Percentiles rank a stretch among this genome's conserved stretches.
Conservation (phyloP, 192 early-diverging fungal species). For the Allomyces arbusculus region DNA sequence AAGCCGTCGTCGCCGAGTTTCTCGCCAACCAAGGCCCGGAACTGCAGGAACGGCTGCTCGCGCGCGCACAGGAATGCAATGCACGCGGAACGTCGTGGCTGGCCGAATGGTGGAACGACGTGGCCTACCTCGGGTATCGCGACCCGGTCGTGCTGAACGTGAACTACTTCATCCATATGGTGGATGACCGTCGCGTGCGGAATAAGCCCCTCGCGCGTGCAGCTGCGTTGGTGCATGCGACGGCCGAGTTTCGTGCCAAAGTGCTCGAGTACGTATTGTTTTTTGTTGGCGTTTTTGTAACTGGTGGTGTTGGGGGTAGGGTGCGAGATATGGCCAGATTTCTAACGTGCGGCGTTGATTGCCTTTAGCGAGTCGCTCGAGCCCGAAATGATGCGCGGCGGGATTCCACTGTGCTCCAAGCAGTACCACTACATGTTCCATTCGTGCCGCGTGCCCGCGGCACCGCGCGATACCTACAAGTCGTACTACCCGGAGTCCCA, state of each 20-base stretch:
- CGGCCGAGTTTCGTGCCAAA: conserved; percentile 63
- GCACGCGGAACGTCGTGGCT: conserved; percentile 61
- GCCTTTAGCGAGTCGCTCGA: conserved; percentile 38
- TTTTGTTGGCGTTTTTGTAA: conserved; percentile 1
- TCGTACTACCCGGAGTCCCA: conserved; percentile 50
- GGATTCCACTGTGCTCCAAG: conserved; percentile 60
- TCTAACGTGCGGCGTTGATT: background rate
- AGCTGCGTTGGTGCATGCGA: conserved; percentile 68
- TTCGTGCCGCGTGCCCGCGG: conserved; percentile 69
- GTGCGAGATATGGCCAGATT: background rate
- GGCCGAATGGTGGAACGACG: conserved; percentile 96
- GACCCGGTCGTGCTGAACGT: conserved; percentile 89
- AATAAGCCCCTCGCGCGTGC: conserved; percentile 62
- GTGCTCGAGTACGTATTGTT: conserved; percentile 35
- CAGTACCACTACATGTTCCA: conserved; percentile 97
- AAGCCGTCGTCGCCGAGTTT: conserved; percentile 52
- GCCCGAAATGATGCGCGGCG: conserved; percentile 44
- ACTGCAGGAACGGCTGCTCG: conserved; percentile 66
- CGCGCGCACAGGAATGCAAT: conserved; percentile 41
- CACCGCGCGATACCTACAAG: conserved; percentile 60
- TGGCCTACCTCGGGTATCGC: conserved; percentile 82
- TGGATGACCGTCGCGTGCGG: conserved; percentile 68
- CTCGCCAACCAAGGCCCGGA: conserved; percentile 56
- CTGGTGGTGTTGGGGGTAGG: background rate
- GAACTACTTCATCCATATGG: conserved; percentile 77